These are phyloP conservation scores for Kwoniella pini DNA, from an alignment of 768 basidiomycete genomes.

Conservation along the genomic window DNA sequence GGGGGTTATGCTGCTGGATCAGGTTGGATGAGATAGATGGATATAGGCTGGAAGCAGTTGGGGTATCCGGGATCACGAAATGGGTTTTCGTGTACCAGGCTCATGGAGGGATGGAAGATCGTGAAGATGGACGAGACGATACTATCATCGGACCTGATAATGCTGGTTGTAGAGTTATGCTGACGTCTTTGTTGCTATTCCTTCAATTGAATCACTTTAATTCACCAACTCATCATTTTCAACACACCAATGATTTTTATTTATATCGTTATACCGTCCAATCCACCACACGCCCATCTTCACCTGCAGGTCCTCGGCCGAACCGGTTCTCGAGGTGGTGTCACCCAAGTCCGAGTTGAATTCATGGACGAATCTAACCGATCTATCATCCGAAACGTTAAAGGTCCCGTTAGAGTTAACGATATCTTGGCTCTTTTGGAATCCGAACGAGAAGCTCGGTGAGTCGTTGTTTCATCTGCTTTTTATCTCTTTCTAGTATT, in stretches of 20 bases:
- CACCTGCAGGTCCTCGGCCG: slow-evolving; percentile 82
- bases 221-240: too few species aligned
- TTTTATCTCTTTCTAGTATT: too few species aligned
- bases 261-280: neutral
- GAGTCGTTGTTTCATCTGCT: slow-evolving; percentile 58
- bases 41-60: too few species aligned
- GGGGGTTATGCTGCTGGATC: too few species aligned
- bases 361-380: slow-evolving; percentile 97
- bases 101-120: neutral
- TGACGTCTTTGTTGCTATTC: neutral
- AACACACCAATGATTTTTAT: too few species aligned
- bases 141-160: neutral
- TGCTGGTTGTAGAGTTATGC: neutral
- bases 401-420: slow-evolving; percentile 92
- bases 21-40: neutral
- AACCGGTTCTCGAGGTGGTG: slow-evolving; percentile 98
- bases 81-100: neutral
- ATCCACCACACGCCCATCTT: slow-evolving; percentile 1
- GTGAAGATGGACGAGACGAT: neutral
- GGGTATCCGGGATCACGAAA: neutral
- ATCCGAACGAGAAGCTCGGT: slow-evolving; percentile 99
- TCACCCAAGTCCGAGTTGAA: slow-evolving; percentile 98
- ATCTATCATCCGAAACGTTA: slow-evolving; percentile 98
- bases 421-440: slow-evolving; percentile 96
- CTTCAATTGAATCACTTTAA: too few species aligned